phyloP scores from a whole-genome alignment of 2,329 filamentous ascomycete genomes.

The Coniella lustricola region DNA sequence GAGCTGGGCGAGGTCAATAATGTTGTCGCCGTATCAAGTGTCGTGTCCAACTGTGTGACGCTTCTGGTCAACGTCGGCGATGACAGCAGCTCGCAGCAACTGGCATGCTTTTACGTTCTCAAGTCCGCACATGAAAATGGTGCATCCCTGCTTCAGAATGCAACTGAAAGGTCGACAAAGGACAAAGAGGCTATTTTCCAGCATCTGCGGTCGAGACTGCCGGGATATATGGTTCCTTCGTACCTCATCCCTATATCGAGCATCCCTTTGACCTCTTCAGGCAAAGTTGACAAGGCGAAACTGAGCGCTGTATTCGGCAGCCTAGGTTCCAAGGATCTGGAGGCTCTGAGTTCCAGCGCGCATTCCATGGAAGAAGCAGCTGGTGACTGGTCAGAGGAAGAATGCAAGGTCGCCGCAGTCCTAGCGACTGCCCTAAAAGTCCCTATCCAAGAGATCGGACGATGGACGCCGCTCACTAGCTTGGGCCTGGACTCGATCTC shows the following conservation, averaged over 20 bases:
- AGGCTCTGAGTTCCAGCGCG: conserved; percentile 11
- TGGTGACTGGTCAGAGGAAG: conserved; percentile 45
- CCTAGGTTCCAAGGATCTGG: conserved; percentile 39
- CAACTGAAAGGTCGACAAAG: conserved; percentile 24
- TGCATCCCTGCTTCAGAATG: conserved; percentile 31
- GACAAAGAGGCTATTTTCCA: conserved; percentile 44
- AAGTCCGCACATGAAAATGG: conserved; percentile 12
- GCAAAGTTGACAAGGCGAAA: conserved; percentile 60
- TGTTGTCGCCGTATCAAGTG: conserved; percentile 43
- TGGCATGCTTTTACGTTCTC: conserved; percentile 66
- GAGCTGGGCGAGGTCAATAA: conserved; percentile 71
- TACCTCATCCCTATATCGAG: conserved; percentile 61
- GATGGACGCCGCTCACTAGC: conserved; percentile 67
- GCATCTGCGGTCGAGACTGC: conserved; percentile 48
- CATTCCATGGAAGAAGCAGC: conserved; percentile 24
- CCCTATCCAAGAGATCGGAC: conserved; percentile 40
- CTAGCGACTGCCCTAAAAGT: conserved; percentile 46
- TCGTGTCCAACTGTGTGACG: conserved; percentile 56
- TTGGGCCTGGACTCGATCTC: conserved; percentile 79
- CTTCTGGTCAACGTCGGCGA: conserved; percentile 44
- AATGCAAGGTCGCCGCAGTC: conserved; percentile 47
- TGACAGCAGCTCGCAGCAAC: conserved; percentile 32
- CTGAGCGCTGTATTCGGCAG: conserved; percentile 42
- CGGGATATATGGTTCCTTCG: conserved; percentile 73
- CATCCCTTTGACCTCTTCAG: conserved; percentile 66